These are phyloP conservation scores for Fusarium fracticaudum DNA, from an alignment of 2,329 filamentous ascomycete genomes.

Conservation along the genomic window DNA sequence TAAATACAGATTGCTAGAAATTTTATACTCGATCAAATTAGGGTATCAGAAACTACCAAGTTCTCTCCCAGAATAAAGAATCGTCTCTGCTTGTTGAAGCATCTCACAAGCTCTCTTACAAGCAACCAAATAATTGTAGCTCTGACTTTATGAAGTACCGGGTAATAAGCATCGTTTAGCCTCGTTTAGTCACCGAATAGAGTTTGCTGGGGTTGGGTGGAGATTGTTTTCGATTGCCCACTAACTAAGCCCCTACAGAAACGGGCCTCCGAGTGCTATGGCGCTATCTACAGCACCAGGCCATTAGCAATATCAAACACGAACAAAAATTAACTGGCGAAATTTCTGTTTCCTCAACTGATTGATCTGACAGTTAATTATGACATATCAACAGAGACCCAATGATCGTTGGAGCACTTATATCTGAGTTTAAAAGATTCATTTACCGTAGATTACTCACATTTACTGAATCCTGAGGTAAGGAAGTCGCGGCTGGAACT, in stretches of 20 bases:
- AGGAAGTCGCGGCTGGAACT: too few species aligned
- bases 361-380: neutral
- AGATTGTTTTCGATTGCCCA: fast-evolving
- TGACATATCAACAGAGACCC: neutral
- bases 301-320: neutral
- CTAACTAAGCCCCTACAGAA: neutral
- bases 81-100: too few species aligned
- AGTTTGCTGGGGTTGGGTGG: neutral
- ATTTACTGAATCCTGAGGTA: neutral
- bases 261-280: fast-evolving
- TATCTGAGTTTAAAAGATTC: too few species aligned
- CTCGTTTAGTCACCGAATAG: neutral
- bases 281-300: neutral
- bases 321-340: neutral
- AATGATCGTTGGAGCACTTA: fast-evolving
- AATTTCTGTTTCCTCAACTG: too few species aligned
- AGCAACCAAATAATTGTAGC: neutral
- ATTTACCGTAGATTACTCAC: neutral
- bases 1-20: fast-evolving
- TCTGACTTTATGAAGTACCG: neutral
- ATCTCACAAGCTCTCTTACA: too few species aligned
- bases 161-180: neutral
- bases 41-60: fast-evolving
- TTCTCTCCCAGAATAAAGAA: too few species aligned
- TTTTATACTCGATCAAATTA: neutral